These are phyloP conservation scores for Lophium mytilinum DNA, from an alignment of 495 filamentous ascomycete species.

Conservation along the genomic window DNA sequence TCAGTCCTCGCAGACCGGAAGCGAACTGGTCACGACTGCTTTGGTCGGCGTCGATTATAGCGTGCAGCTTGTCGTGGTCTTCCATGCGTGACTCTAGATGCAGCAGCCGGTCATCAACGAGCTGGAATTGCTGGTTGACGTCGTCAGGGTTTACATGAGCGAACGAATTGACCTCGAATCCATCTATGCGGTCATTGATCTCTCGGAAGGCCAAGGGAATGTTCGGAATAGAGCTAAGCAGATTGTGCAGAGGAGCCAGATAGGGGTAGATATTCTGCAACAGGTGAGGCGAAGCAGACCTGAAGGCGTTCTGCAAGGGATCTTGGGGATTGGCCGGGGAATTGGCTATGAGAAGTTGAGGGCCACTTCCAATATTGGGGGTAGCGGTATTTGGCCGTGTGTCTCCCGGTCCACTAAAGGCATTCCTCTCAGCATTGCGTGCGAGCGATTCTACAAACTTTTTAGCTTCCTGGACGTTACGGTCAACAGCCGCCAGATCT, in stretches of 20 bases:
- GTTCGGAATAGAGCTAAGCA: conserved; percentile 26
- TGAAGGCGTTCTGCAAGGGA: conserved; percentile 9
- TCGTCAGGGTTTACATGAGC: conserved; percentile 49
- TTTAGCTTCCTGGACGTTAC: conserved; percentile 21
- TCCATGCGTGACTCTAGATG: conserved; percentile 55
- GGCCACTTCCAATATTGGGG: background rate
- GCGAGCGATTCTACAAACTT: conserved; percentile 11
- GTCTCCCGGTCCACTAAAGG: background rate
- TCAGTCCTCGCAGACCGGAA: background rate
- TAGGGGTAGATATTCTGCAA: conserved; percentile 22
- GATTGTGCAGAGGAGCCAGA: conserved; percentile 19
- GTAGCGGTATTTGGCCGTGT: conserved; percentile 8
- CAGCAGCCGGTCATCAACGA: conserved; percentile 48
- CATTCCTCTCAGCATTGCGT: background rate
- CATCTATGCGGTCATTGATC: conserved; percentile 49
- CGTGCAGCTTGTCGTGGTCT: conserved; percentile 47
- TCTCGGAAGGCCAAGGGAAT: conserved; percentile 35
- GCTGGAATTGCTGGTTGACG: conserved; percentile 50
- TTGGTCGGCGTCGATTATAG: conserved; percentile 37
- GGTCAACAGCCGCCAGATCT: conserved; percentile 27
- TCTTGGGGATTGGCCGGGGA: conserved; percentile 7
- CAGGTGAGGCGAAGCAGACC: conserved; percentile 13
- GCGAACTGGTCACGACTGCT: conserved; percentile 7
- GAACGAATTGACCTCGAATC: conserved; percentile 54
- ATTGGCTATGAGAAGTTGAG: conserved; percentile 5